phyloP scores from a whole-genome alignment of 1,284 basidiomycete species.

The Erythrobasidium hasegawianum region DNA sequence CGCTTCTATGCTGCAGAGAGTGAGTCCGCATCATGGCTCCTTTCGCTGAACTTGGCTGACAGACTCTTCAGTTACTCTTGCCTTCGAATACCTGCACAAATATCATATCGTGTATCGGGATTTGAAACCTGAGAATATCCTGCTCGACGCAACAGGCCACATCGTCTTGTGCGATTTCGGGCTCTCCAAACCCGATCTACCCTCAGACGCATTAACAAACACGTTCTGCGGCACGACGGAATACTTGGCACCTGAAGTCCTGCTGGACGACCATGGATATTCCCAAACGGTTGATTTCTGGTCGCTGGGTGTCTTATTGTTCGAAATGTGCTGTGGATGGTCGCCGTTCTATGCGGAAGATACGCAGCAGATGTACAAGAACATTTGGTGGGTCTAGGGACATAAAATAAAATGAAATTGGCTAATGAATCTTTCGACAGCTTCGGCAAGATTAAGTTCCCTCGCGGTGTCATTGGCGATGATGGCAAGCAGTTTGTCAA shows the following conservation, averaged over 20 bases:
- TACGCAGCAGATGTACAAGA: constrained; percentile 99
- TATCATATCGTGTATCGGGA: constrained; percentile 97
- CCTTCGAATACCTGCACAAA: constrained; percentile 92
- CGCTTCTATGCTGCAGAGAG: constrained; percentile 89
- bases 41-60: neutral
- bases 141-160: constrained; percentile 93
- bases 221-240: constrained; percentile 53
- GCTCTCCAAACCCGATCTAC: constrained; percentile 90
- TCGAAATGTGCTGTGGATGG: constrained; percentile 97
- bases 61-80: constrained; percentile 62
- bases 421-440: constrained; percentile 28
- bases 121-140: constrained; percentile 94
- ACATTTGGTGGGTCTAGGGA: constrained; percentile 64
- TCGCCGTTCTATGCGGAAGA: constrained; percentile 99
- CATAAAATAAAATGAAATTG: neutral
- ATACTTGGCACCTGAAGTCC: constrained; percentile 95
- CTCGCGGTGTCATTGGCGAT: constrained; percentile 88
- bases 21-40: neutral
- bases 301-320: constrained; percentile 67
- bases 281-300: constrained; percentile 99
- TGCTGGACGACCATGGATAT: constrained; percentile 98
- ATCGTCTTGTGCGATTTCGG: constrained; percentile 97
- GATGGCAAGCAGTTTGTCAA: constrained; percentile 99
- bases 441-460: constrained; percentile 94
- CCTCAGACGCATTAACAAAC: constrained; percentile 89